Conservation (phyloP, 768 basidiomycete species). For the Tephrocybe rancida region DNA sequence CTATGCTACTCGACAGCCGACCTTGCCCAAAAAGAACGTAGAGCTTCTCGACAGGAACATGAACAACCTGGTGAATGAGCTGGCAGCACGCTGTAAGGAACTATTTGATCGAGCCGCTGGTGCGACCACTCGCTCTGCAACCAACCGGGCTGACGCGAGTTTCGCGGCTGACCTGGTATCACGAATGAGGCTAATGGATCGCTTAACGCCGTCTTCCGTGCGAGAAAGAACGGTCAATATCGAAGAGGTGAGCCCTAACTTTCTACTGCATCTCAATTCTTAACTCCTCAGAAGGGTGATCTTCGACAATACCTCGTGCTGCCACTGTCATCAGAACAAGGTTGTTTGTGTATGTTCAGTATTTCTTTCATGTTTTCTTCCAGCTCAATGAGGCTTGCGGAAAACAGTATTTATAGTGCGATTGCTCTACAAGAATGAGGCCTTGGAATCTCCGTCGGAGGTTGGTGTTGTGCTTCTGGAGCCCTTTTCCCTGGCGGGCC, state of each 20-base stretch:
- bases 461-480: constrained; percentile 58
- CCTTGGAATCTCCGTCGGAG: constrained; percentile 36
- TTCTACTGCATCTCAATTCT: constrained; percentile 25
- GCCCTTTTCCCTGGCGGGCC: constrained; percentile 47
- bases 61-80: constrained; percentile 61
- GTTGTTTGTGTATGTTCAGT: constrained; percentile 47
- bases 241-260: constrained; percentile 49
- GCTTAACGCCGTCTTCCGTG: constrained; percentile 35
- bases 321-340: constrained; percentile 42
- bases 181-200: constrained; percentile 29
- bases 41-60: constrained; percentile 69
- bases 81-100: constrained; percentile 60
- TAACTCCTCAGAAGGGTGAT: constrained; percentile 38
- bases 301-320: constrained; percentile 56
- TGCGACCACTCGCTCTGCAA: constrained; percentile 65
- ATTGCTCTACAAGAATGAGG: constrained; percentile 48
- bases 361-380: constrained; percentile 13
- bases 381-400: constrained; percentile 14
- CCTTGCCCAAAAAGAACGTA: constrained; percentile 49
- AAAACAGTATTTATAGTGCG: constrained; percentile 58
- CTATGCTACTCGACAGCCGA: constrained; percentile 30
- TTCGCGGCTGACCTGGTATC: constrained; percentile 26
- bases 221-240: constrained; percentile 56
- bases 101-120: constrained; percentile 65
- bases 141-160: constrained; percentile 34